These are phyloP conservation scores for Exophiala xenobiotica DNA, from an alignment of 2,329 filamentous ascomycete species.

Conservation along the genomic window DNA sequence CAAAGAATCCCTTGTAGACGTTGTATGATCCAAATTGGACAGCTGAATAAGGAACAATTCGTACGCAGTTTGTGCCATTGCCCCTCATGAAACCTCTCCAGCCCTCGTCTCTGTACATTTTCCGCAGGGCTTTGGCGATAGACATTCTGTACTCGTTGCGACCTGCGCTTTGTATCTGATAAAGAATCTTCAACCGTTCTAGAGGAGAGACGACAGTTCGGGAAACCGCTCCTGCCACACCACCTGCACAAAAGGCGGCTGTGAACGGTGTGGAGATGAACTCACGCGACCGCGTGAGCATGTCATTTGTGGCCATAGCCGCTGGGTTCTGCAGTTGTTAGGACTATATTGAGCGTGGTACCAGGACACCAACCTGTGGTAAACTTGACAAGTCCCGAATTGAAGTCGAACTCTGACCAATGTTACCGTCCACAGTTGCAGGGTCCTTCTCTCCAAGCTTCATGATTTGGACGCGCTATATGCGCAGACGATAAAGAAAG, in stretches of 20 bases:
- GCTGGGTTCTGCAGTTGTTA: conserved; percentile 24
- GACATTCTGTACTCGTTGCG: conserved; percentile 92
- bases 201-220: conserved; percentile 94
- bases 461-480: conserved; percentile 20
- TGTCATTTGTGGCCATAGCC: conserved; percentile 24
- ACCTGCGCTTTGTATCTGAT: conserved; percentile 89
- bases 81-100: conserved; percentile 97
- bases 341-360: neutral
- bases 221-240: conserved; percentile 93
- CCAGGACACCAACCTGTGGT: conserved; percentile 24
- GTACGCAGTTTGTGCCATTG: conserved; percentile 97
- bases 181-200: conserved; percentile 95
- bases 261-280: conserved; percentile 75
- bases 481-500: neutral
- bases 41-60: conserved; percentile 96
- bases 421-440: conserved; percentile 24
- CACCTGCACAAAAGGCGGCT: conserved; percentile 90
- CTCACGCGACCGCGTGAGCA: conserved; percentile 33
- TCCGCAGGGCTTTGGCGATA: conserved; percentile 79
- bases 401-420: conserved; percentile 23
- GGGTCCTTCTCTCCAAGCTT: conserved; percentile 27
- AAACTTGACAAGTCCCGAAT: conserved; percentile 24
- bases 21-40: conserved; percentile 99
- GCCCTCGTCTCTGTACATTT: conserved; percentile 97
- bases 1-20: conserved; percentile 89